Evolutionary conservation across 1,139 yeast genomes (phyloP).

Genomic region (Protomyces inundatus): DNA sequence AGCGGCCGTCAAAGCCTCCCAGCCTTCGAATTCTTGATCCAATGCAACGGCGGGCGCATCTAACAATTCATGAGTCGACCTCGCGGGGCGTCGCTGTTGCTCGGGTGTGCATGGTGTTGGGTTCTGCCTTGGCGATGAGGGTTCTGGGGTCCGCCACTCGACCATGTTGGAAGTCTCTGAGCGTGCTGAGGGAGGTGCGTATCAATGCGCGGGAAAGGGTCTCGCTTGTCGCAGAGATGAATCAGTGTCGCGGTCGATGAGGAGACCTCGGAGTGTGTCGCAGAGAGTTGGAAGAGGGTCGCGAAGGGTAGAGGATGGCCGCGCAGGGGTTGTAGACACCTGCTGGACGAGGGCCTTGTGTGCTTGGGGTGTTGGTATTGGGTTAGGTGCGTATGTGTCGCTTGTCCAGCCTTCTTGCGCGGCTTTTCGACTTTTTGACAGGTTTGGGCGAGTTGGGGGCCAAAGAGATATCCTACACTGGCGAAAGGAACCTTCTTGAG

Average conservation of each 20-base stretch:
- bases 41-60: background rate
- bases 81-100: background rate
- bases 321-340: background rate
- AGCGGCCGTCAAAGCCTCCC: slow-evolving; percentile 5
- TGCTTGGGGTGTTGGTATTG: background rate
- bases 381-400: background rate
- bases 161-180: background rate
- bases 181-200: background rate
- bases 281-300: background rate
- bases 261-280: background rate
- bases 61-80: background rate
- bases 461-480: too few relatives aligned
- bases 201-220: background rate
- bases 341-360: background rate
- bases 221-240: background rate
- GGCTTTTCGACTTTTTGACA: background rate
- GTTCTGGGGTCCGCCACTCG: slow-evolving; percentile 1
- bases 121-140: slow-evolving; percentile 5
- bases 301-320: background rate
- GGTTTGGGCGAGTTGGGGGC: background rate
- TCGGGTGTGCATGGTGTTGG: slow-evolving; percentile 12
- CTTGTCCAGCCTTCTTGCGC: background rate
- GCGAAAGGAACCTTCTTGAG: too few relatives aligned
- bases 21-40: background rate
- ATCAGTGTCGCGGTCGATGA: background rate